A percentile compares a stretch with the other conserved stretches of the same genome.
These are phyloP conservation scores for Suillus lakei DNA, from an alignment of 768 basidiomycete species.

Conservation along the genomic window DNA sequence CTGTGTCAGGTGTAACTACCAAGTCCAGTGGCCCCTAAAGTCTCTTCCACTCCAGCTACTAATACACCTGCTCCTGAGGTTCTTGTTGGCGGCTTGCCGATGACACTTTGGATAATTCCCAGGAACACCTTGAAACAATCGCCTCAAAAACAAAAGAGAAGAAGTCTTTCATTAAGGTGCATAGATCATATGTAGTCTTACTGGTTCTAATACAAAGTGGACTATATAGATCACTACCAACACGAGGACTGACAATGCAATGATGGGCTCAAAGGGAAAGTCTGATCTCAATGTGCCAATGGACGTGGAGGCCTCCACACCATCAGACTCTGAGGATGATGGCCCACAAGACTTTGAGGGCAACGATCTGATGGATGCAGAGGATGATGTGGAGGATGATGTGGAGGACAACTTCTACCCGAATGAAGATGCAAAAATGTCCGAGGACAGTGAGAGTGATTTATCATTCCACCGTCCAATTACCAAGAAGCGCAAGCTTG, in stretches of 20 bases:
- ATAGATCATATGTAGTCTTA: too few relatives aligned
- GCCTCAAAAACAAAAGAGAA: too few relatives aligned
- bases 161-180: too few relatives aligned
- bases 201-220: too few relatives aligned
- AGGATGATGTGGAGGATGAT: background rate
- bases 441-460: background rate
- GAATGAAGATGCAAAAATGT: background rate
- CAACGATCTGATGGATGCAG: background rate
- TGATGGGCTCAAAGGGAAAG: too few relatives aligned
- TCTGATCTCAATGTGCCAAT: background rate
- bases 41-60: background rate
- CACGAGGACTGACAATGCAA: too few relatives aligned
- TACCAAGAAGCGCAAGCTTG: background rate
- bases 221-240: background rate
- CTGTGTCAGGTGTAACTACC: background rate
- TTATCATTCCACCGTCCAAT: background rate
- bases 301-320: background rate
- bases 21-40: too few relatives aligned
- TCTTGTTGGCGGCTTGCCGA: background rate
- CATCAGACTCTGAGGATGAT: background rate
- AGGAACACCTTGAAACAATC: too few relatives aligned
- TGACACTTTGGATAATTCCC: too few relatives aligned
- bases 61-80: background rate
- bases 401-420: background rate
- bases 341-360: background rate